Conservation (phyloP, 2,329 filamentous ascomycete genomes). For the Ceratocystis albifundus region DNA sequence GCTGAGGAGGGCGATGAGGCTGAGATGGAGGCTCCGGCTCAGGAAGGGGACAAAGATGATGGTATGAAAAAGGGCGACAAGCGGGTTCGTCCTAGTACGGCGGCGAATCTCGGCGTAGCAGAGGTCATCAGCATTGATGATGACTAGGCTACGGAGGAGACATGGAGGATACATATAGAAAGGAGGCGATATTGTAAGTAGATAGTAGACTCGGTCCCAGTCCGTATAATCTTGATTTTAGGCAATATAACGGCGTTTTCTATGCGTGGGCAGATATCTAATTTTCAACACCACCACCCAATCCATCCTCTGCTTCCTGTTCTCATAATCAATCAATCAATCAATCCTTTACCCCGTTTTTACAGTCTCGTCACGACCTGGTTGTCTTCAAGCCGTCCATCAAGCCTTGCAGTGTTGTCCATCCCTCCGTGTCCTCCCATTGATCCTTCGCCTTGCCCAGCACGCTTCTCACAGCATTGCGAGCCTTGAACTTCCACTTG, state of each 20-base stretch:
- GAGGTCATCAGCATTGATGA: background rate
- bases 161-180: too few species aligned
- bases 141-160: background rate
- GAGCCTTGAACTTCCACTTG: constrained; percentile 80
- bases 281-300: too few species aligned
- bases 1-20: background rate
- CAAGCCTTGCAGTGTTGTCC: constrained; percentile 47
- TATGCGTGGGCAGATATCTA: too few species aligned
- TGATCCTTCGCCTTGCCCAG: constrained; percentile 67
- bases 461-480: constrained; percentile 71
- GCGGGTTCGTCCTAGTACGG: background rate
- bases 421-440: constrained; percentile 69
- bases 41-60: background rate
- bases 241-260: background rate
- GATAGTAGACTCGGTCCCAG: background rate
- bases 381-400: constrained; percentile 42
- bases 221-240: background rate
- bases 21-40: background rate
- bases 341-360: background rate
- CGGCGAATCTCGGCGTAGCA: background rate
- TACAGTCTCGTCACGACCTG: background rate
- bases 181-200: background rate
- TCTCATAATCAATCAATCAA: background rate
- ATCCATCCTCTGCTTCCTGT: too few species aligned
- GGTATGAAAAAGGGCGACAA: background rate